Evolutionary conservation across 768 basidiomycete genomes (phyloP).

Genomic region (Agrocybe pediades): DNA sequence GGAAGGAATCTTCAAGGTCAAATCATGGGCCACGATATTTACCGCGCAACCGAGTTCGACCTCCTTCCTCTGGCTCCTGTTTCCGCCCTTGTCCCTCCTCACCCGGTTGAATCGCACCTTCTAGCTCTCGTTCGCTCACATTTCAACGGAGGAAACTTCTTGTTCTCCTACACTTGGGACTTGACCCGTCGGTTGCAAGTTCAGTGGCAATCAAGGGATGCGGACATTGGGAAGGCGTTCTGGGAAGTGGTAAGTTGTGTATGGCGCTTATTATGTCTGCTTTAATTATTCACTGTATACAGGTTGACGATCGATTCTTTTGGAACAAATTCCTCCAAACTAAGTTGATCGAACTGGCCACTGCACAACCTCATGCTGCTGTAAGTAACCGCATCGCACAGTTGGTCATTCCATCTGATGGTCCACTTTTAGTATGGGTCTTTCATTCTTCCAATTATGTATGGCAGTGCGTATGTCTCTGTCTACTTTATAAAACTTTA

Average conservation of each 20-base stretch:
- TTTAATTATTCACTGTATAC: not conserved
- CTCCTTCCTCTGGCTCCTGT: slow-evolving; percentile 83
- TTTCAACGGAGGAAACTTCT: slow-evolving; percentile 74
- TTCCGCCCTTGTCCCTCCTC: slow-evolving; percentile 66
- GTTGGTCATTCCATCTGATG: not conserved
- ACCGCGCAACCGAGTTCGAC: slow-evolving; percentile 87
- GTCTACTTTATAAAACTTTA: not conserved
- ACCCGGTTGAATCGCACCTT: slow-evolving; percentile 87
- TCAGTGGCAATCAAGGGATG: slow-evolving; percentile 64
- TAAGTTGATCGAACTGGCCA: slow-evolving; percentile 56
- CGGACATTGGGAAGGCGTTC: slow-evolving; percentile 54
- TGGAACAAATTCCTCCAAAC: slow-evolving; percentile 83
- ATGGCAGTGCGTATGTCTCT: slow-evolving; percentile 75
- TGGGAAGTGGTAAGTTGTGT: slow-evolving; percentile 74
- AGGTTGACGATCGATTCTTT: slow-evolving; percentile 97
- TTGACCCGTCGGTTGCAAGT: slow-evolving; percentile 85
- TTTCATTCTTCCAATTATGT: slow-evolving; percentile 91
- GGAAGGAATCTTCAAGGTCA: slow-evolving; percentile 76
- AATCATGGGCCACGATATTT: slow-evolving; percentile 85
- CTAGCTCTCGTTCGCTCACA: slow-evolving; percentile 87
- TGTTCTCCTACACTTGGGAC: slow-evolving; percentile 92
- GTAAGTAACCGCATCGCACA: slow-evolving; percentile 42
- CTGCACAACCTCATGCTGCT: slow-evolving; percentile 45
- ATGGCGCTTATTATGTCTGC: not conserved
- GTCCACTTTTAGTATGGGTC: slow-evolving; percentile 62